Conservation (phyloP, 768 basidiomycete species). For the Galerina marginata region DNA sequence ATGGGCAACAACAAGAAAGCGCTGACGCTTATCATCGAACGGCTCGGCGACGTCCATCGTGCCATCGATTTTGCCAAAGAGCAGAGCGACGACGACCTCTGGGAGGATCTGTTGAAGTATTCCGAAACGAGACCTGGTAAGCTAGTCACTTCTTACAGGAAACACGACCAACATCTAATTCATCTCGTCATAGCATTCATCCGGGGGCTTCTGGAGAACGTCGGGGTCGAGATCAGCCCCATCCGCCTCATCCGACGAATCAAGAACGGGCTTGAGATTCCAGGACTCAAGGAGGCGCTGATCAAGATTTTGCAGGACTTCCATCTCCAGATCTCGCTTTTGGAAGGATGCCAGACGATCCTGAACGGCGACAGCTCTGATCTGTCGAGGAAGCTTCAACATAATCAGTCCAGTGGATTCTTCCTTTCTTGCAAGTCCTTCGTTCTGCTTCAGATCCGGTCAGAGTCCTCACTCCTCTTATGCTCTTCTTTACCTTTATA, state of each 20-base stretch:
- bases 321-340: conserved; percentile 88
- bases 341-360: conserved; percentile 92
- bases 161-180: not conserved
- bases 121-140: conserved; percentile 91
- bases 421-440: conserved; percentile 69
- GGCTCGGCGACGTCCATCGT: conserved; percentile 89
- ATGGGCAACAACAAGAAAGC: conserved; percentile 99
- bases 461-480: not conserved
- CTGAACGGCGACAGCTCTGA: conserved; percentile 82
- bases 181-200: conserved; percentile 75
- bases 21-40: conserved; percentile 91
- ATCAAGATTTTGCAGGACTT: conserved; percentile 98
- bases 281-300: conserved; percentile 90
- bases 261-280: conserved; percentile 95
- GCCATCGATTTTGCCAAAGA: conserved; percentile 99
- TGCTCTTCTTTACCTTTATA: conserved; percentile 35
- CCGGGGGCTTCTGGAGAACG: conserved; percentile 91
- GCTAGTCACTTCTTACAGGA: conserved; percentile 22
- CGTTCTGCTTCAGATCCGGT: no score
- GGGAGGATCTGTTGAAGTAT: conserved; percentile 95
- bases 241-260: conserved; percentile 93
- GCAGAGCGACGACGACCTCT: conserved; percentile 94
- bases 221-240: conserved; percentile 95
- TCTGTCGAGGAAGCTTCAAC: conserved; percentile 70
- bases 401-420: conserved; percentile 81